Conservation (phyloP, 2,329 filamentous ascomycete species). For the Fusarium buharicum region DNA sequence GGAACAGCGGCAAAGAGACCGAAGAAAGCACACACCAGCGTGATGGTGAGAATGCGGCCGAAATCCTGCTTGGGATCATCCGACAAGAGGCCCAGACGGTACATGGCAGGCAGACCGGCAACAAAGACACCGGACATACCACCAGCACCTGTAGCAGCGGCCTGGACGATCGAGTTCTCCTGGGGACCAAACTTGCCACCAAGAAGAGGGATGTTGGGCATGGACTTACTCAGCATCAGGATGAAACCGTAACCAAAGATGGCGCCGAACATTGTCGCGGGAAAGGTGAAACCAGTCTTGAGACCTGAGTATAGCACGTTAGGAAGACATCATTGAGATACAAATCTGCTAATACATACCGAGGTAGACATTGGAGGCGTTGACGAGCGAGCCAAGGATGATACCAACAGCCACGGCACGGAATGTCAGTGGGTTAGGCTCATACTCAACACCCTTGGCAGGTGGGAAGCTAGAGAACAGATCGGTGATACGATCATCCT, state of each 20-base stretch:
- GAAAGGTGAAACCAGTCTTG: slow-evolving; percentile 63
- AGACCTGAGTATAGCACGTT: slow-evolving; percentile 50
- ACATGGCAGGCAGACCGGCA: slow-evolving; percentile 69
- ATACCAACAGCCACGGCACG: slow-evolving; percentile 66
- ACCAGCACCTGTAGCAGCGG: slow-evolving; percentile 67
- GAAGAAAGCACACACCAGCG: slow-evolving; percentile 71
- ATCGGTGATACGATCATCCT: slow-evolving; percentile 49
- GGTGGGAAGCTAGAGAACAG: slow-evolving; percentile 56
- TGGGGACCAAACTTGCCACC: slow-evolving; percentile 67
- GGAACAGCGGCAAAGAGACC: slow-evolving; percentile 72
- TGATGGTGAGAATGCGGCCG: slow-evolving; percentile 67
- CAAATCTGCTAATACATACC: slow-evolving; percentile 49
- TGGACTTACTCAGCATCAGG: slow-evolving; percentile 61
- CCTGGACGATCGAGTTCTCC: slow-evolving; percentile 71
- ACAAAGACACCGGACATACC: slow-evolving; percentile 68
- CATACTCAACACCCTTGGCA: slow-evolving; percentile 55
- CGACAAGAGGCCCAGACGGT: slow-evolving; percentile 63
- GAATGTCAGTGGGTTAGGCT: slow-evolving; percentile 62
- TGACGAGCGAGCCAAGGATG: slow-evolving; percentile 67
- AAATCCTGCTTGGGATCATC: slow-evolving; percentile 65
- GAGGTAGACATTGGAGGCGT: slow-evolving; percentile 71
- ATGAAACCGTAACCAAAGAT: slow-evolving; percentile 70
- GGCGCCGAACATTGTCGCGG: slow-evolving; percentile 61
- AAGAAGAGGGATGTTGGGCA: slow-evolving; percentile 62
- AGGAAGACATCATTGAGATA: neutral